phyloP scores from a whole-genome alignment of 352 stramenopile genomes.

The Aphanomyces invadans region DNA sequence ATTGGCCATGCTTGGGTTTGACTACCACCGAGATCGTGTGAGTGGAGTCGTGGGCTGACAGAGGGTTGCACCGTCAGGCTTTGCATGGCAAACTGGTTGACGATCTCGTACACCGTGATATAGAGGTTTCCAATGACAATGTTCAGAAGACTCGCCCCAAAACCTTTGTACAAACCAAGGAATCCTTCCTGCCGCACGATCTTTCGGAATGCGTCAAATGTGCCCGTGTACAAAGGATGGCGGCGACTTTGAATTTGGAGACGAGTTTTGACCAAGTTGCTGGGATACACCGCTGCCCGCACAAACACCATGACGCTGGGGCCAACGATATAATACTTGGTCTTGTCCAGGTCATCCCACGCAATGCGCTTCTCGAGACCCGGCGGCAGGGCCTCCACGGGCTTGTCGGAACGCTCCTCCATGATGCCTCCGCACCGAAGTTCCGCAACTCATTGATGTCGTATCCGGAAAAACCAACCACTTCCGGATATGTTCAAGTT shows the following conservation, averaged over 20 bases:
- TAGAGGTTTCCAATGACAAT: slow-evolving; percentile 85
- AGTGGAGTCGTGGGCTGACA: not conserved
- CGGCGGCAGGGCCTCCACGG: slow-evolving; percentile 13
- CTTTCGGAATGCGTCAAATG: slow-evolving; percentile 76
- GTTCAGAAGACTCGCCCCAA: slow-evolving; percentile 78
- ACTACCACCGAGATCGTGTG: slow-evolving; percentile 3
- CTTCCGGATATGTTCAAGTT: not conserved
- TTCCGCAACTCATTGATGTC: not conserved
- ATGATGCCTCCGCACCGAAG: not conserved
- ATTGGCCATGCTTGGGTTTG: slow-evolving; percentile 48
- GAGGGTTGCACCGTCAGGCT: slow-evolving; percentile 35
- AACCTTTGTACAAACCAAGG: slow-evolving; percentile 79
- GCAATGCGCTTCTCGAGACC: slow-evolving; percentile 56
- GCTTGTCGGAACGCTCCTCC: not conserved
- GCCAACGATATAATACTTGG: slow-evolving; percentile 77
- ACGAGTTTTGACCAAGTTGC: slow-evolving; percentile 83
- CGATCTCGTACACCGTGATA: slow-evolving; percentile 83
- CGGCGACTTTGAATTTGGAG: slow-evolving; percentile 74
- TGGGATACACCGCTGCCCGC: slow-evolving; percentile 77
- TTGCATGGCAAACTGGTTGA: slow-evolving; percentile 58
- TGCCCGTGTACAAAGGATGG: slow-evolving; percentile 66
- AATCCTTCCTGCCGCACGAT: slow-evolving; percentile 71
- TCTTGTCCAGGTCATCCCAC: slow-evolving; percentile 87
- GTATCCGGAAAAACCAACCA: slow-evolving; percentile 15
- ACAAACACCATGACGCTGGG: slow-evolving; percentile 77